Evolutionary conservation across 345 rosid species (phyloP).

Genomic region (Eucalyptus pauciflora): DNA sequence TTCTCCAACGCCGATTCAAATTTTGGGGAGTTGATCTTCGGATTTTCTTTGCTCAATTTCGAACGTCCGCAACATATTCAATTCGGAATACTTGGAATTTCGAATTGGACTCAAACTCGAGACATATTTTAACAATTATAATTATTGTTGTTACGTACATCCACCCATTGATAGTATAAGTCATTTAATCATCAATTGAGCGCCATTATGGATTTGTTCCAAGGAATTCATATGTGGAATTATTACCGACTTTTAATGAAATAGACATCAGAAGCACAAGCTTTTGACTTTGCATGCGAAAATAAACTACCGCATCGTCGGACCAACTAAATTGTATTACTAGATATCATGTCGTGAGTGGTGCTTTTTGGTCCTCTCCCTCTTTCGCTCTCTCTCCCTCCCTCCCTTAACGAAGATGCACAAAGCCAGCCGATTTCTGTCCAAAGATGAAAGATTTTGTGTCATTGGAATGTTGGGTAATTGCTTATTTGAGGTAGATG

Average conservation of each 20-base stretch:
- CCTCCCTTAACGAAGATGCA: not conserved
- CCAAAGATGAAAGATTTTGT: not conserved
- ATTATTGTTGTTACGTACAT: accelerated
- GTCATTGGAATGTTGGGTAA: not conserved
- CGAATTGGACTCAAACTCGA: too few relatives aligned
- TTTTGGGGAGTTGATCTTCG: too few relatives aligned
- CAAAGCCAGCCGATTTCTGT: not conserved
- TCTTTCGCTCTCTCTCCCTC: not conserved
- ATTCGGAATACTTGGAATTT: too few relatives aligned
- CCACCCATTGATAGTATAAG: not conserved
- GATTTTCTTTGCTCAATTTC: too few relatives aligned
- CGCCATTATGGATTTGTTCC: accelerated
- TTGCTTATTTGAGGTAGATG: not conserved
- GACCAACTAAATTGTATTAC: not conserved
- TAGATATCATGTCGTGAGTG: not conserved
- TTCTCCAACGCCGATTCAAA: too few relatives aligned
- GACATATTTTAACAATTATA: too few relatives aligned
- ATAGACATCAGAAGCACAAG: not conserved
- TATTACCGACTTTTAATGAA: not conserved
- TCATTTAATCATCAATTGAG: not conserved
- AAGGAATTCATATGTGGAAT: not conserved
- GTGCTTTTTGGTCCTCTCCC: not conserved
- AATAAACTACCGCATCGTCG: not conserved
- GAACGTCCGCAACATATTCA: too few relatives aligned
- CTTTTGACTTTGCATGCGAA: not conserved